Evolutionary conservation across 2,329 filamentous ascomycete genomes (phyloP), one percentile per base, ranked within the genome.

Genomic region (Fusarium metavorans): DNA sequence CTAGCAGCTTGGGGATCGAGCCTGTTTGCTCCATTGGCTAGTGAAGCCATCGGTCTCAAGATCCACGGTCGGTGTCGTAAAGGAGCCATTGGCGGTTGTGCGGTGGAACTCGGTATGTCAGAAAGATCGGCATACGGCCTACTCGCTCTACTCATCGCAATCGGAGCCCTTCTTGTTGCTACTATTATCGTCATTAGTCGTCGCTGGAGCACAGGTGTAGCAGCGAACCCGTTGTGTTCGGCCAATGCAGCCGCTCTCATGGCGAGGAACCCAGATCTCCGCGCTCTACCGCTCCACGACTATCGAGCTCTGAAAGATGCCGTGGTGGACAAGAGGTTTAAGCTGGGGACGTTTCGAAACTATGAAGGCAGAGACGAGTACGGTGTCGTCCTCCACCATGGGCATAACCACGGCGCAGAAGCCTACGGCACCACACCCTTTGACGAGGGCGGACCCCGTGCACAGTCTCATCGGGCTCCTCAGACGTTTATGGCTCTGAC

Each of bases 401-500:
- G 70, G 11, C 23, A 30, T 9, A 61, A 7, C 66, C 30, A 32
- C 23, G 35, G 59, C 11, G 13, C 18, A 45, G 45, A 62, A 18
- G 23, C 59, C 0, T 75, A 67, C 27, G 30, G 20, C 7, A 60
- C 64, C 18, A 20, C 81, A 79, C 3, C 66, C 7, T 56, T 63
- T 34, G 48, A 43, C 3, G 71, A 74, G 20, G 73, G 54, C 2
- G 48, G 48, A 14, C 48, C 48, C 2, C 27, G 48, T 34, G 27
- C 48, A 1, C 48, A 54, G 48, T 54, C 48, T n/a, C 73, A 39
- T 1, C 52, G 61, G n/a, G 72, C 59, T 13, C 73, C 72, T 2
- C 71, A 76, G 5, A 83, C 82, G 0, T 85, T 85, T 32, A 78
- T 84, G 35, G 76, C 82, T 0, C 74, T 85, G 18, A 81, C 80